Evolutionary conservation across 305 asterid species (phyloP).

Genomic region (Stenogyne calaminthoides): DNA sequence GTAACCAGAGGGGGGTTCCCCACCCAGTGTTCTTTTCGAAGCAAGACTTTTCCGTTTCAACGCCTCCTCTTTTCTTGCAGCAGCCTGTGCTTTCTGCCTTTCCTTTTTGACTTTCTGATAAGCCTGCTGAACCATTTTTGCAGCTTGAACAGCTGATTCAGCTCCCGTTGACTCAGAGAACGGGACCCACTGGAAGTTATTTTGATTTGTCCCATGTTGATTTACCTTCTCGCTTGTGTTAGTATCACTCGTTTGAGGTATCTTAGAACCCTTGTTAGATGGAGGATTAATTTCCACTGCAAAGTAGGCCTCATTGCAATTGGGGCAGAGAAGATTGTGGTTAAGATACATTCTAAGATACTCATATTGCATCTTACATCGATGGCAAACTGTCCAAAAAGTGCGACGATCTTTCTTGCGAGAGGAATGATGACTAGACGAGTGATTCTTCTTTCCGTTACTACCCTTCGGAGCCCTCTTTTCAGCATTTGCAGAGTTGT

Average conservation of each 20-base stretch:
- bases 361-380: conserved; percentile 82
- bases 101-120: conserved; percentile 78
- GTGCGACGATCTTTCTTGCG: conserved; percentile 53
- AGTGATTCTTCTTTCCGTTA: conserved; percentile 38
- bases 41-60: conserved; percentile 47
- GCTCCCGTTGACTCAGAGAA: conserved; percentile 56
- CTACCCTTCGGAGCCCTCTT: conserved; percentile 46
- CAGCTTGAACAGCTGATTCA: conserved; percentile 66
- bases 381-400: conserved; percentile 83
- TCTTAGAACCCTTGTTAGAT: conserved; percentile 39
- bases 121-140: conserved; percentile 73
- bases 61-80: conserved; percentile 59
- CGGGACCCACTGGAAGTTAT: conserved; percentile 68
- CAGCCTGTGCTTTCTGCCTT: conserved; percentile 77
- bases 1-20: conserved; percentile 40
- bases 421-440: conserved; percentile 37
- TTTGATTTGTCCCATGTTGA: conserved; percentile 29
- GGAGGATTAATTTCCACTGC: conserved; percentile 80
- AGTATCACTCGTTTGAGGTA: conserved; percentile 30
- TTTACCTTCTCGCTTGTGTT: conserved; percentile 32
- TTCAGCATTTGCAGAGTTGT: conserved; percentile 46
- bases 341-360: conserved; percentile 74
- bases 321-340: conserved; percentile 81
- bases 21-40: conserved; percentile 49
- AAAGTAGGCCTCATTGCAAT: conserved; percentile 73